phyloP scores from a whole-genome alignment of 2,329 filamentous ascomycete species.

The Verticillium longisporum region DNA sequence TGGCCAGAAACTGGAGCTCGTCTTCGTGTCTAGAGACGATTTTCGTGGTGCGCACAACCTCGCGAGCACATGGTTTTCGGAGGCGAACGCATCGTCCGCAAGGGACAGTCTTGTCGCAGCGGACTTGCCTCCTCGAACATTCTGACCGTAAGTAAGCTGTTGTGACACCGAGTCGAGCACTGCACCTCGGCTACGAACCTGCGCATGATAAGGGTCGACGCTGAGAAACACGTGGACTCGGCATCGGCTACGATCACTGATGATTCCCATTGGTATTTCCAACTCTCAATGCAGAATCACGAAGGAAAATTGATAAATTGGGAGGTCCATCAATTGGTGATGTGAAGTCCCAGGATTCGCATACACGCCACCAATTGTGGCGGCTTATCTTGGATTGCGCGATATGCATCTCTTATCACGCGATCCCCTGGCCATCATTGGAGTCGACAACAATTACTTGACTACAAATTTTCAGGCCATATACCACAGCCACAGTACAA shows the following conservation, averaged over 20 bases:
- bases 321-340: too few species aligned
- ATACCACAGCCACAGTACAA: too few species aligned
- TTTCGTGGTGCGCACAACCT: constrained; percentile 6
- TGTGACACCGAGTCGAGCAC: too few species aligned
- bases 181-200: background rate
- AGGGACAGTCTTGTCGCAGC: constrained; percentile 13
- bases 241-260: background rate
- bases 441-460: too few species aligned
- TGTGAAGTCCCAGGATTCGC: too few species aligned
- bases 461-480: too few species aligned
- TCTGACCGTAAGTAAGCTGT: background rate
- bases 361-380: too few species aligned
- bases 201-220: background rate
- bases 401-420: too few species aligned
- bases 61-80: constrained; percentile 5
- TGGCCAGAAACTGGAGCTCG: constrained; percentile 5
- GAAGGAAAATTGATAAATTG: too few species aligned
- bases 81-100: constrained; percentile 10
- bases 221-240: background rate
- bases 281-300: background rate
- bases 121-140: constrained; percentile 12
- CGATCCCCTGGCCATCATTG: too few species aligned
- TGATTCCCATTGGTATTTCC: too few species aligned
- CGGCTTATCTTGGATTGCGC: too few species aligned
- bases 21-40: background rate